These are phyloP conservation scores for Circinella minor DNA, from an alignment of 371 early-diverging fungal species.

Conservation along the genomic window DNA sequence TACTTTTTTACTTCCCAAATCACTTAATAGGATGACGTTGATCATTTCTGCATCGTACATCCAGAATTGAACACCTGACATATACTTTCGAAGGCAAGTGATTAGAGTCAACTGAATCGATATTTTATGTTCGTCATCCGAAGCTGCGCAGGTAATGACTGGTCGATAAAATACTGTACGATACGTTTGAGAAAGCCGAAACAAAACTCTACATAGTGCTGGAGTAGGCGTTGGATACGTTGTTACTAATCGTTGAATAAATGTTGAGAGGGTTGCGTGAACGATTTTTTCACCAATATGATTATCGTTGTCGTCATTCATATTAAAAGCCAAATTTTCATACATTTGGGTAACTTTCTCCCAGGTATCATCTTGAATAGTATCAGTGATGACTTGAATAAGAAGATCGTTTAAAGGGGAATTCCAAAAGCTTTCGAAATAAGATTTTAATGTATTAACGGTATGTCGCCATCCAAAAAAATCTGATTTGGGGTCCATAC, in stretches of 20 bases:
- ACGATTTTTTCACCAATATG: slow-evolving; percentile 36
- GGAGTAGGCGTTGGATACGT: slow-evolving; percentile 36
- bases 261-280: slow-evolving; percentile 34
- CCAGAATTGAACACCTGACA: slow-evolving; percentile 63
- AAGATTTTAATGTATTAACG: slow-evolving; percentile 14
- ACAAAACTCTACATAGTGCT: slow-evolving; percentile 43
- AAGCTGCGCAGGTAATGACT: slow-evolving; percentile 65
- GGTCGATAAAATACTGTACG: slow-evolving; percentile 57
- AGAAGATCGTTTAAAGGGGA: slow-evolving; percentile 40
- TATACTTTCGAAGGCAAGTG: slow-evolving; percentile 50
- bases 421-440: slow-evolving; percentile 50
- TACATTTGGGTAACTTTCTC: slow-evolving; percentile 28
- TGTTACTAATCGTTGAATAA: slow-evolving; percentile 31
- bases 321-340: slow-evolving; percentile 35
- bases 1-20: slow-evolving; percentile 43
- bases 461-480: slow-evolving; percentile 7
- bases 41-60: slow-evolving; percentile 74
- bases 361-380: slow-evolving; percentile 32
- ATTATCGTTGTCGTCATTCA: slow-evolving; percentile 13
- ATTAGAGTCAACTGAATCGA: slow-evolving; percentile 49
- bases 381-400: slow-evolving; percentile 27
- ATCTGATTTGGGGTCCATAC: background rate
- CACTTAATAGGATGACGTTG: slow-evolving; percentile 62
- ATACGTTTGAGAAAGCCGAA: slow-evolving; percentile 43
- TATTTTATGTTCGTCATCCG: slow-evolving; percentile 57